Evolutionary conservation across 2,329 filamentous ascomycete genomes (phyloP).

Genomic region (Coniella lustricola): DNA sequence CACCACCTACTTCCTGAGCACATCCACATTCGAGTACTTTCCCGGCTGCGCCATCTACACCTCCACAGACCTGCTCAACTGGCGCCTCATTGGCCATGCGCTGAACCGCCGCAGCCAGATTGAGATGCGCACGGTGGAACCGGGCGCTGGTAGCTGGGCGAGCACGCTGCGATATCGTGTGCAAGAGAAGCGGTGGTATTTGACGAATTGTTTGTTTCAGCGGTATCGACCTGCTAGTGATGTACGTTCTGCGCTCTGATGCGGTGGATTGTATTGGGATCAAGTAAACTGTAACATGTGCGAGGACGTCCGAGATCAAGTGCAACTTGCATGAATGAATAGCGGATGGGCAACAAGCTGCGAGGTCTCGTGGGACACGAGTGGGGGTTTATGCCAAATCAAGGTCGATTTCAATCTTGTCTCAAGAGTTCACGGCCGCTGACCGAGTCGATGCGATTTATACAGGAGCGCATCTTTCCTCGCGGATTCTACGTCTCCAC

Average conservation of each 20-base stretch:
- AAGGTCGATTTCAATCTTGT: too few relatives aligned
- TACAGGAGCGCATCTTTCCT: constrained; percentile 39
- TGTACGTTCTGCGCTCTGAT: constrained; percentile 14
- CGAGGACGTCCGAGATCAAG: too few relatives aligned
- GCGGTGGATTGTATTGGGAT: background rate
- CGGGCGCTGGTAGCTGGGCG: constrained; percentile 43
- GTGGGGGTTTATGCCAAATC: too few relatives aligned
- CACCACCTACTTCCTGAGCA: constrained; percentile 47
- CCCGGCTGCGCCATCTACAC: constrained; percentile 56
- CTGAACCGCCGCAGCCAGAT: constrained; percentile 43
- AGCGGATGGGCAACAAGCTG: too few relatives aligned
- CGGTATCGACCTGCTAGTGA: constrained; percentile 32
- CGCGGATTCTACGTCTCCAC: constrained; percentile 49
- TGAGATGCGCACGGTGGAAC: constrained; percentile 44
- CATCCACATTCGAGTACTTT: constrained; percentile 56
- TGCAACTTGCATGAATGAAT: too few relatives aligned
- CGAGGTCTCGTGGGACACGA: too few relatives aligned
- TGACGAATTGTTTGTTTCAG: constrained; percentile 38
- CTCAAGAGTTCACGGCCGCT: too few relatives aligned
- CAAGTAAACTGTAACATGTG: too few relatives aligned
- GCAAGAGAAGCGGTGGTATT: constrained; percentile 35
- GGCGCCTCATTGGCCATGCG: constrained; percentile 46
- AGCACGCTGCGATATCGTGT: constrained; percentile 38
- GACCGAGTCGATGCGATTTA: too few relatives aligned
- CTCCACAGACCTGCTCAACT: constrained; percentile 44